A percentile compares a stretch with the other conserved stretches of the same genome.
These are phyloP conservation scores for Candolleomyces efflorescens DNA, from an alignment of 768 basidiomycete species.

Conservation along the genomic window DNA sequence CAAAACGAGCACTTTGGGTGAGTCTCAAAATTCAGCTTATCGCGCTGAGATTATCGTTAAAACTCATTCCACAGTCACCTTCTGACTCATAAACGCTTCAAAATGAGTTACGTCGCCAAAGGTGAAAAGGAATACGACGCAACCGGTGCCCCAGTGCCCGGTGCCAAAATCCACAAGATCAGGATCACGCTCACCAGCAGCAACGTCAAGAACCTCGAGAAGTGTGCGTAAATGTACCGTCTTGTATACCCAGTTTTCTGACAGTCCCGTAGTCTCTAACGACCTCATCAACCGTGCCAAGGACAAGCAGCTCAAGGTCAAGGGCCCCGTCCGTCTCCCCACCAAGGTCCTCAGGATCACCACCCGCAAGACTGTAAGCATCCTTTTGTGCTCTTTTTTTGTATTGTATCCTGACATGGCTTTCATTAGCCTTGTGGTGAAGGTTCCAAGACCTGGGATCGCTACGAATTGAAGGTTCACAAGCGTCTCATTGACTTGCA, in stretches of 20 bases:
- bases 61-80: conserved; percentile 55
- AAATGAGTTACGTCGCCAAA: conserved; percentile 99
- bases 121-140: conserved; percentile 98
- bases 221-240: conserved; percentile 52
- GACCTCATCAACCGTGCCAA: conserved; percentile 99
- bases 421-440: conserved; percentile 90
- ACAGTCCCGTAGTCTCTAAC: conserved; percentile 67
- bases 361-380: conserved; percentile 93
- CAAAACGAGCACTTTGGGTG: conserved; percentile 44
- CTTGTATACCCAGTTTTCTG: conserved; percentile 14
- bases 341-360: conserved; percentile 99
- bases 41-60: background rate
- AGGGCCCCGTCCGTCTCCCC: conserved; percentile 97
- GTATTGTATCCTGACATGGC: conserved; percentile 3
- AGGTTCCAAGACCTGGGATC: conserved; percentile 99
- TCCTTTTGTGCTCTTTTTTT: background rate
- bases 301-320: conserved; percentile 99
- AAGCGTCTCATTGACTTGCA: conserved; percentile 99
- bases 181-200: conserved; percentile 97
- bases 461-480: conserved; percentile 99
- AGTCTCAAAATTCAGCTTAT: conserved; percentile 16
- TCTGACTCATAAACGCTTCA: conserved; percentile 57
- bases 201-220: conserved; percentile 98
- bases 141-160: conserved; percentile 77
- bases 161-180: conserved; percentile 97